Percentiles rank a stretch among this genome's conserved stretches.
Evolutionary conservation across 345 rosid species (phyloP).

Genomic region (Acer campestre): DNA sequence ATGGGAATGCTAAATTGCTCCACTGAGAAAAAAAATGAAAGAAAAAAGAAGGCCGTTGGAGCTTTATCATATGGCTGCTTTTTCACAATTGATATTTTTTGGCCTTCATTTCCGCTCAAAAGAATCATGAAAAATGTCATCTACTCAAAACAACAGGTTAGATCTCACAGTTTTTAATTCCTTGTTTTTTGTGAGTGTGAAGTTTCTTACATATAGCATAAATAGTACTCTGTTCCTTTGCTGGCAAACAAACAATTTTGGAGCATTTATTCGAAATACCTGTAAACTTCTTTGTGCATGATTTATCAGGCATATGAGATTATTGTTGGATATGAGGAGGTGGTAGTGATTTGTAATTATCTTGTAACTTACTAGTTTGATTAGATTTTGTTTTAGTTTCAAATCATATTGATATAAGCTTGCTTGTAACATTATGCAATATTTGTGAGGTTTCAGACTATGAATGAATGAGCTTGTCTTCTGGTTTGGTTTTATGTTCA

Average conservation of each 20-base stretch:
- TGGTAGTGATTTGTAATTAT: slow-evolving; percentile 19
- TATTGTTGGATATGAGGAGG: background rate
- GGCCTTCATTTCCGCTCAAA: slow-evolving; percentile 1
- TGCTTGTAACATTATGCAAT: background rate
- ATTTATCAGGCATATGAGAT: background rate
- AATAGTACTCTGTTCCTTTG: background rate
- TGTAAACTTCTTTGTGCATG: background rate
- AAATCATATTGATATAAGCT: background rate
- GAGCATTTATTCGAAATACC: background rate
- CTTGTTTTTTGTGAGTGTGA: background rate
- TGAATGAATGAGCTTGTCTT: background rate
- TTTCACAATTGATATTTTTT: slow-evolving; percentile 1
- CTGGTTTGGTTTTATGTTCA: slow-evolving; percentile 4
- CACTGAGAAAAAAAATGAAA: background rate
- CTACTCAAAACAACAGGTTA: slow-evolving; percentile 15
- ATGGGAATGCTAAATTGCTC: background rate
- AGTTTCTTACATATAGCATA: background rate
- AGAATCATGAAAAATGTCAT: slow-evolving; percentile 1
- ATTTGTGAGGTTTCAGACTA: slow-evolving; percentile 5
- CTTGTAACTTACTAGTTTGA: slow-evolving; percentile 1
- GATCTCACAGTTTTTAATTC: slow-evolving; percentile 15
- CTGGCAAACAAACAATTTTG: slow-evolving; percentile 3
- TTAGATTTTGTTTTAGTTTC: background rate
- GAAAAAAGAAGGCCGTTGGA: background rate
- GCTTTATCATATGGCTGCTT: background rate